phyloP scores from a whole-genome alignment of 139 green algal species.

The Picochlorum sp. region DNA sequence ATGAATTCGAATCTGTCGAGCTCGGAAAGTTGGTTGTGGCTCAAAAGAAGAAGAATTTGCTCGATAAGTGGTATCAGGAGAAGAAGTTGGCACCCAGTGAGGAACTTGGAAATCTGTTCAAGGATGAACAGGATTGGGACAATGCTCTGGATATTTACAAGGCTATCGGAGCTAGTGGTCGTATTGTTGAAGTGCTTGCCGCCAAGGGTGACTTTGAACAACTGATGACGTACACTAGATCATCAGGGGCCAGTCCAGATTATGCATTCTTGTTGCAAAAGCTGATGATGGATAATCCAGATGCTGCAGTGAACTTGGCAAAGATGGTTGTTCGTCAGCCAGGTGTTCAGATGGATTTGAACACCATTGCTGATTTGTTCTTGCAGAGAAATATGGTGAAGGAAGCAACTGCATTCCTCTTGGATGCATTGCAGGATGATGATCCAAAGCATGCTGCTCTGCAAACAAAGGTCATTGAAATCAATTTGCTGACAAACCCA shows the following conservation, averaged over 20 bases:
- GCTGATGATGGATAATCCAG: slow-evolving; percentile 89
- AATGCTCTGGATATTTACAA: slow-evolving; percentile 88
- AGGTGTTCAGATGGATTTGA: slow-evolving; percentile 72
- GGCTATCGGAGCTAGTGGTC: slow-evolving; percentile 58
- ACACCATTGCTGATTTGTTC: slow-evolving; percentile 96
- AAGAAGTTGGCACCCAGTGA: slow-evolving; percentile 93
- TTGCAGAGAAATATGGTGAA: slow-evolving; percentile 80
- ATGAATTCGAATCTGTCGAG: slow-evolving; percentile 86
- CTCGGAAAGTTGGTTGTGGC: slow-evolving; percentile 85
- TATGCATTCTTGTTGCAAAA: slow-evolving; percentile 92
- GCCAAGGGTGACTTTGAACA: slow-evolving; percentile 93
- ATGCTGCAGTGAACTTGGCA: slow-evolving; percentile 86
- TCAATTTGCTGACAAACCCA: slow-evolving; percentile 98
- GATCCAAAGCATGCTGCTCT: slow-evolving; percentile 76
- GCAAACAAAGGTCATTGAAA: slow-evolving; percentile 96
- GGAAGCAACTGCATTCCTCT: slow-evolving; percentile 94
- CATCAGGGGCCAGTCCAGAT: slow-evolving; percentile 80
- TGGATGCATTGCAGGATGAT: slow-evolving; percentile 92
- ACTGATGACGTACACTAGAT: slow-evolving; percentile 60
- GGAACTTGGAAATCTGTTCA: slow-evolving; percentile 92
- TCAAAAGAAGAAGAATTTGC: slow-evolving; percentile 98
- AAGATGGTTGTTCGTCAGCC: slow-evolving; percentile 82
- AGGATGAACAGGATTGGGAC: slow-evolving; percentile 70
- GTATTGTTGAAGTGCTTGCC: slow-evolving; percentile 69
- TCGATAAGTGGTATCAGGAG: slow-evolving; percentile 87